These are phyloP conservation scores for Dittrichia graveolens DNA, from an alignment of 129 eudicot genomes.

Conservation along the genomic window DNA sequence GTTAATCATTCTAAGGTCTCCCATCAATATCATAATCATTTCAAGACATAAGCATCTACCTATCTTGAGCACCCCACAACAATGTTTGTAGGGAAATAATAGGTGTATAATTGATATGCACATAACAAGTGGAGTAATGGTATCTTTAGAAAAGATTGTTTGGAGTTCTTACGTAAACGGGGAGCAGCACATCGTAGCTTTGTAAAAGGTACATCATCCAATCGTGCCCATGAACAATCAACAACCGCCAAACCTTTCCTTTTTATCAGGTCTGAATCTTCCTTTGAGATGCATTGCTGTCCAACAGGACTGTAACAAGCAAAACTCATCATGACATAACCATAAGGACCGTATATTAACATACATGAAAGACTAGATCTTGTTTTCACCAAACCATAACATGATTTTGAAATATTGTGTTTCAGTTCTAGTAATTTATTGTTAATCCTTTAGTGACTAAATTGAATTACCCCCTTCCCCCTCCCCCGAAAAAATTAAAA, in stretches of 20 bases:
- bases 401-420: too few relatives aligned
- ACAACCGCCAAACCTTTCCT: conserved; percentile 92
- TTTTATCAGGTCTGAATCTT: conserved; percentile 71
- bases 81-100: too few relatives aligned
- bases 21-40: too few relatives aligned
- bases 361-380: background rate
- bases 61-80: too few relatives aligned
- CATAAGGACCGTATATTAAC: background rate
- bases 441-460: too few relatives aligned
- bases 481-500: background rate
- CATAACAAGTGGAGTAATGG: background rate
- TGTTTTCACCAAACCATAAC: too few relatives aligned
- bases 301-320: conserved; percentile 76
- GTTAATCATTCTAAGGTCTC: too few relatives aligned
- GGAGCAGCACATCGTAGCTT: conserved; percentile 96
- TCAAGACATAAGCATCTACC: too few relatives aligned
- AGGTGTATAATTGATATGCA: too few relatives aligned
- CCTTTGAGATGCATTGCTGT: conserved; percentile 84
- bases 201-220: conserved; percentile 91
- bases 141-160: background rate
- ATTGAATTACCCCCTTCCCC: too few relatives aligned
- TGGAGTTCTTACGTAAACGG: conserved; percentile 69
- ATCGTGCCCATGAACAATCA: conserved; percentile 99
- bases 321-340: conserved; percentile 2
- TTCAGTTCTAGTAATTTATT: too few relatives aligned